phyloP scores from a whole-genome alignment of 2,329 filamentous ascomycete species.

The Alternaria novae-zelandiae region DNA sequence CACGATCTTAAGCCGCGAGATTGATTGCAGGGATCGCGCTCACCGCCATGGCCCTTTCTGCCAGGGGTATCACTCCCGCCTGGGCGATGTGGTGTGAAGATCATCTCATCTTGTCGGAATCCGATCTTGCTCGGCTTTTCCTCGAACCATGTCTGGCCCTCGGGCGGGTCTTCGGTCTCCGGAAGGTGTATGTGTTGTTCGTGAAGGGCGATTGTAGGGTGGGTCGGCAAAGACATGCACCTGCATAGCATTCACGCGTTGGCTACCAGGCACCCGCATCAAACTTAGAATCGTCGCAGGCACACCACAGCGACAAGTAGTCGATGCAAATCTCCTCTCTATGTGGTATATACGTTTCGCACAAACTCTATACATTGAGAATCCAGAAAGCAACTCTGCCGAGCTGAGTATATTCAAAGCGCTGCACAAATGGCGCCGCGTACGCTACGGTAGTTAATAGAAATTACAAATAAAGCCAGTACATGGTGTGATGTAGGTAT shows the following conservation, averaged over 20 bases:
- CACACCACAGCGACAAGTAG: background rate
- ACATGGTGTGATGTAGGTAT: background rate
- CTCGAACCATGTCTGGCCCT: background rate
- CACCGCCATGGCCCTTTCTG: conserved; percentile 22
- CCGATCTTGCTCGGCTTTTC: background rate
- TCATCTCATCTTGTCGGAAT: conserved; percentile 28
- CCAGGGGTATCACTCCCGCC: conserved; percentile 25
- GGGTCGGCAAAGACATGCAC: background rate
- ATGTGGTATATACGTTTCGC: background rate
- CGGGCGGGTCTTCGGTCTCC: background rate
- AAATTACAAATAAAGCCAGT: conserved; percentile 6
- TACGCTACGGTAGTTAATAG: background rate
- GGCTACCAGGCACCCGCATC: background rate
- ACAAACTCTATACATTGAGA: background rate
- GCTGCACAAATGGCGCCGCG: background rate
- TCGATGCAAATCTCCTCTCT: background rate
- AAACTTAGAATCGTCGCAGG: background rate
- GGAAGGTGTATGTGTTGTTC: background rate
- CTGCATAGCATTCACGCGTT: background rate
- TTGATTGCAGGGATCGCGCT: conserved; percentile 18
- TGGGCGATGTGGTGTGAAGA: conserved; percentile 36
- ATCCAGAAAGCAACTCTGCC: background rate
- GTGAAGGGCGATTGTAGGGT: background rate
- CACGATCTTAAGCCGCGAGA: conserved; percentile 33
- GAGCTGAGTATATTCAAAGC: background rate